Evolutionary conservation across 1,139 yeast species (phyloP).

Genomic region (Nematodospora anomalae): DNA sequence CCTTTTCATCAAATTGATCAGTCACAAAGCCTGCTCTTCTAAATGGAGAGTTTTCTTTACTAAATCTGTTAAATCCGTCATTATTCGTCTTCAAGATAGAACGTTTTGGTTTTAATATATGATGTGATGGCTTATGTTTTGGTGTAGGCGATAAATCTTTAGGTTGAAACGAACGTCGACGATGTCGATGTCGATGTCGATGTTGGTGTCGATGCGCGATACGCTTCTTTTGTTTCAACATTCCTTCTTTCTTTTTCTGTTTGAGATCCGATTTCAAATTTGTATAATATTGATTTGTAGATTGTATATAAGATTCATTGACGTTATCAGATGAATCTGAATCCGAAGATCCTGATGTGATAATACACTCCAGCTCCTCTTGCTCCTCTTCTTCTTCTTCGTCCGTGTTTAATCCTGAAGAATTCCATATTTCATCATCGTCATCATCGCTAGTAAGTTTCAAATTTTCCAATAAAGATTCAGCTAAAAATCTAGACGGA

Average conservation of each 20-base stretch:
- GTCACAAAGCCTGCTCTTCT: constrained; percentile 9
- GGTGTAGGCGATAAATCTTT: constrained; percentile 39
- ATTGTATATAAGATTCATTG: constrained; percentile 15
- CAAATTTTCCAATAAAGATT: constrained; percentile 13
- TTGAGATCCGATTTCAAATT: constrained; percentile 19
- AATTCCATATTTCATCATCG: constrained; percentile 18
- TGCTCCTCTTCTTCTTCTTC: constrained; percentile 11
- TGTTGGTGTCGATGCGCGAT: neutral
- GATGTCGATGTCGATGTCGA: neutral
- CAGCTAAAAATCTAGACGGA: constrained; percentile 5
- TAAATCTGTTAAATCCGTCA: constrained; percentile 3
- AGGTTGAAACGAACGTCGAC: constrained; percentile 1
- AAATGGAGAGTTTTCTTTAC: constrained; percentile 12
- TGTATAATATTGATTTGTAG: constrained; percentile 28
- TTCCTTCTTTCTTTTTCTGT: constrained; percentile 8
- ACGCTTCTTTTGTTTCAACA: constrained; percentile 3
- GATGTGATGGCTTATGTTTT: constrained; percentile 47
- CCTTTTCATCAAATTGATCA: constrained; percentile 9
- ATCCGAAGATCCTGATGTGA: constrained; percentile 28
- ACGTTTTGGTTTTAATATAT: constrained; percentile 41
- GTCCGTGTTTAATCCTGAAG: constrained; percentile 26
- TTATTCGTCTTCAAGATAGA: constrained; percentile 35
- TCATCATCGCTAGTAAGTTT: constrained; percentile 11
- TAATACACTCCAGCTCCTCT: constrained; percentile 7
- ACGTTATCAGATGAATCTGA: constrained; percentile 25